Base-by-base conservation (phyloP, 78 protist species). In the Isochrysis galbana region DNA sequence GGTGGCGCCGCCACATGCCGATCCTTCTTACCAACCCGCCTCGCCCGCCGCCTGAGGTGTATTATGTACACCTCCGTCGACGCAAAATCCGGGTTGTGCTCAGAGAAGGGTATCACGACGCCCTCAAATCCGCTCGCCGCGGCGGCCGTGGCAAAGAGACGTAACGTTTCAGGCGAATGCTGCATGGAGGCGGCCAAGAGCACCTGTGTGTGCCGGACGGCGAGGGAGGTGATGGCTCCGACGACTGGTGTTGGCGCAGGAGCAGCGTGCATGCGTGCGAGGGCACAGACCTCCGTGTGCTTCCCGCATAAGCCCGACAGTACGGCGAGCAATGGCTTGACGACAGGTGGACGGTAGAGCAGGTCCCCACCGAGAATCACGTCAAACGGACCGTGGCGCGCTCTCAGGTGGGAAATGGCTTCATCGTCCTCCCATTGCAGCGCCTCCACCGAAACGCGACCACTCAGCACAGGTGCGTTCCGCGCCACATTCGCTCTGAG, bases 81-180 rank as follows among this genome's bases (percentile, higher is more conserved):
- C 0, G 47, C 87, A 14, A 10, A 42, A 25, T 7, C 47, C 87
- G 17, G 48, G 19, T 19, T 44, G 54, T 39, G 48, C 48, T 17
- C 87, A 41, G 34, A 19, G 2, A 11, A 17, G 2, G 87, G 47
- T 32, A 82, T 23, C 38, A 22, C 7, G 19, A 29, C 55, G 34
- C 23, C 88, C 61, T 42, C 55, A 36, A 82, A 82, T 26, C 55
- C 61, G 0, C 44, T 36, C 61, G 14, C 32, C 26, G 38, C 38
- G 25, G 61, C 89, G 1, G 87, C 87, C 36, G 44, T 42, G 36
- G 36, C 89, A 42, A 83, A 83, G 29, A 83, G 55, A n/a, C 70
- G 70, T 0, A 83, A 7, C 70, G 89, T 83, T 69, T 83, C 89
- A 7, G 89, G 89, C 89, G 89, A 83, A 42, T 83, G 89, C 44